Evolutionary conservation across 345 rosid species (phyloP), one percentile per base, ranked within the genome.

Genomic region (Adansonia digitata): DNA sequence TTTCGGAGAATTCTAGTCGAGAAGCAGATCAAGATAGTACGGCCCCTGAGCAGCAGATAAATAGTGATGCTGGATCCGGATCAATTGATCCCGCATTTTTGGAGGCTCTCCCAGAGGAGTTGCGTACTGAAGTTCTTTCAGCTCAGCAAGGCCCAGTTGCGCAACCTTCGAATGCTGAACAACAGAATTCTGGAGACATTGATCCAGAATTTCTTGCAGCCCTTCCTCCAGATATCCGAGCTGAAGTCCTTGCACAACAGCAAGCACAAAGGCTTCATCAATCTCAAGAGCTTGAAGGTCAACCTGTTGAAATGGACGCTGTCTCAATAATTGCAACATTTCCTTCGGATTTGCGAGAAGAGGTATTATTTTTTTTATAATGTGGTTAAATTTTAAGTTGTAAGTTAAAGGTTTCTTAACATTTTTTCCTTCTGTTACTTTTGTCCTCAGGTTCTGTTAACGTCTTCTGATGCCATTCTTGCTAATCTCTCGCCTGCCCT

Each of bases 171-270:
- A 86, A 75, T 80, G 82, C 84, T 78, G 95, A 88, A 59, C 89
- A 85, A 56, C 92, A 87, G 73, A 91, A 75, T 81, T 75, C 89
- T 20, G 97, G 90, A 69, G 98, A 94, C 78, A 94, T 94, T 65
- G 98, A 94, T 84, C 97, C 97, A 1, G 98, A 94, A 79, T 94
- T 94, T 83, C 95, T 94, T 80, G 98, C 97, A 51, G 98, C 98
- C 13, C 98, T 94, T 83, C 98, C 98, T 65, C 89, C 95, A 29
- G 98, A 94, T 66, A 94, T 94, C 75, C 87, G 97, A 74, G 98
- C 96, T 69, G 98, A 94, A 83, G 97, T 92, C 72, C 78, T 92
- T 78, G 95, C 97, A 24, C 98, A 94, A 82, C 98, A 94, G 75
- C 97, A 90, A 82, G 97, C 94, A 43, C 98, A 94, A 76, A 90